Conservation (phyloP, 1,284 basidiomycete species). For the Trichosporon sp. region DNA sequence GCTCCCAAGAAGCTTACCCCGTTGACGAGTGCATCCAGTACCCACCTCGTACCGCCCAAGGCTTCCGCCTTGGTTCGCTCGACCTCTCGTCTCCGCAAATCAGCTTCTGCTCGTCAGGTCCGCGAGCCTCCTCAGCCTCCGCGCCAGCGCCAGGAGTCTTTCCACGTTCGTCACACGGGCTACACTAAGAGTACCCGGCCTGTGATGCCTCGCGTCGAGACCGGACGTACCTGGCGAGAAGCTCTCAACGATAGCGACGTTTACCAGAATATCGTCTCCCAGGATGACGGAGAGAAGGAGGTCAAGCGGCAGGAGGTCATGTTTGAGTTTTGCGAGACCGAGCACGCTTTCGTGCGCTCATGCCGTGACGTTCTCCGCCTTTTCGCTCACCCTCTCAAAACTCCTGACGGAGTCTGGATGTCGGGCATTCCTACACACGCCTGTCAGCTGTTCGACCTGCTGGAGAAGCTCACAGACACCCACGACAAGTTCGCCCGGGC, state of each 20-base stretch:
- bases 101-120: slow-evolving; percentile 13
- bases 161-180: slow-evolving; percentile 45
- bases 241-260: slow-evolving; percentile 35
- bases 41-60: slow-evolving; percentile 9
- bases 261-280: slow-evolving; percentile 33
- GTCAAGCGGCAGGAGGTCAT: slow-evolving; percentile 69
- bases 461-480: slow-evolving; percentile 77
- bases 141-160: slow-evolving; percentile 42
- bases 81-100: slow-evolving; percentile 22
- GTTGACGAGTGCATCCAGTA: slow-evolving; percentile 2
- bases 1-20: background rate
- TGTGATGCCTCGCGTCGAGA: slow-evolving; percentile 10
- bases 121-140: slow-evolving; percentile 41
- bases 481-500: slow-evolving; percentile 67
- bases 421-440: slow-evolving; percentile 70
- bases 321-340: slow-evolving; percentile 68
- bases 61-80: slow-evolving; percentile 18
- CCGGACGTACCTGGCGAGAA: slow-evolving; percentile 40
- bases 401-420: slow-evolving; percentile 72
- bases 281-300: slow-evolving; percentile 59
- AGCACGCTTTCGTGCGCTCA: slow-evolving; percentile 68
- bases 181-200: slow-evolving; percentile 42
- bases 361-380: slow-evolving; percentile 67
- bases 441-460: slow-evolving; percentile 74
- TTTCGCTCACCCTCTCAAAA: slow-evolving; percentile 74